Evolutionary conservation across 164 flowering plant genomes (phyloP).

Genomic region (Chloranthus sessilifolius): DNA sequence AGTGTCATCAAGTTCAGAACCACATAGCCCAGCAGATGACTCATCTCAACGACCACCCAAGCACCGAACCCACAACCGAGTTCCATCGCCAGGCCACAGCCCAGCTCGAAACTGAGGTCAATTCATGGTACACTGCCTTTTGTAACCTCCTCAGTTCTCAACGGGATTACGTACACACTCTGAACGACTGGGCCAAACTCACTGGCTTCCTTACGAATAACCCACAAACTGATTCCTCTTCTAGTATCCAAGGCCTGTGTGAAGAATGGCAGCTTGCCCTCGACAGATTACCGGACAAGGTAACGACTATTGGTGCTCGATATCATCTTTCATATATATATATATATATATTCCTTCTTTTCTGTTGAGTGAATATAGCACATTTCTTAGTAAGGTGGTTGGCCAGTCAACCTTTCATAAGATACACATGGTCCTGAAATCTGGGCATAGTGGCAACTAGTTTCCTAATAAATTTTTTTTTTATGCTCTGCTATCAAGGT

Average conservation of each 20-base stretch:
- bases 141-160: slow-evolving; percentile 56
- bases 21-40: slow-evolving; percentile 61
- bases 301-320: too few relatives aligned
- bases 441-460: too few relatives aligned
- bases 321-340: background rate
- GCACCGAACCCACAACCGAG: slow-evolving; percentile 50
- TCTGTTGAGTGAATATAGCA: too few relatives aligned
- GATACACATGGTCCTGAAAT: too few relatives aligned
- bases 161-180: slow-evolving; percentile 44
- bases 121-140: slow-evolving; percentile 58
- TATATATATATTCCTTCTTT: background rate
- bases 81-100: slow-evolving; percentile 58
- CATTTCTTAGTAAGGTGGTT: too few relatives aligned
- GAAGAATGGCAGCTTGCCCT: slow-evolving; percentile 62
- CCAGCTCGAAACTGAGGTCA: slow-evolving; percentile 68
- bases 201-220: slow-evolving; percentile 36
- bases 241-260: slow-evolving; percentile 35
- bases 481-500: too few relatives aligned
- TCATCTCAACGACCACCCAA: slow-evolving; percentile 34
- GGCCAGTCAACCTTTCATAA: too few relatives aligned
- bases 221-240: slow-evolving; percentile 21
- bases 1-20: slow-evolving; percentile 69
- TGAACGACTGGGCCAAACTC: slow-evolving; percentile 58
- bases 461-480: too few relatives aligned
- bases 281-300: slow-evolving; percentile 66